Base-by-base conservation (phyloP, 441 rosid genomes). In the Gossypium gossypioides region DNA sequence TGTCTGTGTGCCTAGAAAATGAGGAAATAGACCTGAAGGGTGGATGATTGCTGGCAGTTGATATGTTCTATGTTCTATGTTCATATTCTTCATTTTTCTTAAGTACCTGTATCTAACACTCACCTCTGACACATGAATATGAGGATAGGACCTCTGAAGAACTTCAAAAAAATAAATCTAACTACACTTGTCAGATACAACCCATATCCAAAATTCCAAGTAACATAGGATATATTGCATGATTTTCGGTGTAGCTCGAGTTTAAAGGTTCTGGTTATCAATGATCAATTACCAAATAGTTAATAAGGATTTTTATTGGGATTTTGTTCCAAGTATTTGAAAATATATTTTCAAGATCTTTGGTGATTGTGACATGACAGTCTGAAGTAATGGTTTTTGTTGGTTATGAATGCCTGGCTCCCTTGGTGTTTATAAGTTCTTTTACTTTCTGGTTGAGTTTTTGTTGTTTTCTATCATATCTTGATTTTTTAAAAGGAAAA, bases 401-500 rank as follows among this genome's bases (percentile, higher is more conserved):
- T 4, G 18, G 55, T 48, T n/a, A 48, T 48, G 19, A 21, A 19
- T 9, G 12, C 34, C 24, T 32, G 66, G 25, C 37, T 50, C 4
- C 58, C 21, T 25, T 50, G 40, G 12, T 4, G 12, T 59, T 40
- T 21, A 10, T 64, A 64, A 64, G 69, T 64, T 42, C 9, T 42
- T 24, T 13, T 9, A 57, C 40, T 44, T 22, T 42, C 1, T 55
- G 29, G 25, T 42, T 59, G 10, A 6, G 18, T n/a, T 19, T 0
- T 10, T 1, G 46, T n/a, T 55, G 21, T 54, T 52, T 69, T 71
- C 15, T 59, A 44, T 54, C 9, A n/a, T 51, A 57, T 60, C 42
- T 65, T 71, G 37, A 60, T 21, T 32, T 10, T 69, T 54, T 37
- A 61, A 21, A 69, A n/a, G 27, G 54, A 27, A 72, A 34, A 51